Evolutionary conservation across 169 alveolate species (phyloP), one percentile per base, ranked within the genome.

Genomic region (Plasmodium adleri): DNA sequence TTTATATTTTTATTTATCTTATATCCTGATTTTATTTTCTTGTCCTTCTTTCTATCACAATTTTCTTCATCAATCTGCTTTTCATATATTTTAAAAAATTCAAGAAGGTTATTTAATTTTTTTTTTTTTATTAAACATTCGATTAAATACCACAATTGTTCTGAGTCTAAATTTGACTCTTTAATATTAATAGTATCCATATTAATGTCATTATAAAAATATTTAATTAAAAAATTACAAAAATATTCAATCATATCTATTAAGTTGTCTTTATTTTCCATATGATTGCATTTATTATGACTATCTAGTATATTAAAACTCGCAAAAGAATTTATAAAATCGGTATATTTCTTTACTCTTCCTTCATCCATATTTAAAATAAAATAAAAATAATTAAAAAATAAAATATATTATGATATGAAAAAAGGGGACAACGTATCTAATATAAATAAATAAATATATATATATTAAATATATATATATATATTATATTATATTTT

Each of bases 201-300:
- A n/a, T 83, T 24, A 8, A 43, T 13, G 0, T 83, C 91, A 58
- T 60, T 70, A 28, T 83, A 83, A 70, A 83, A 83, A 54, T 52
- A 70, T 70, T 54, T 68, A 1, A 50, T 39, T 17, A 83, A 60
- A 6, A 58, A 56, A 32, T 83, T 83, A 32, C 74, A 20, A 83
- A 83, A 83, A 47, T 70, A 83, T 28, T 83, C 91, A 5, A 83
- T 83, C 56, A 83, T 83, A 68, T 83, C 91, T 32, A 83, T 9
- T 15, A 83, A 28, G 6, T 68, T 43, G 1, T 54, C 45, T 83
- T 83, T 83, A 17, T 47, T 73, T 20, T 68, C 58, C 43, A 39
- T 39, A 39, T 5, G 9, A 39, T 1, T 39, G 7, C 47, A 39
- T 39, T 39, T 39, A 39, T 39, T 39, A 39, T 5, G 10, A 1